phyloP scores from a whole-genome alignment of 2,329 filamentous ascomycete species.

The Westerdykella ornata region DNA sequence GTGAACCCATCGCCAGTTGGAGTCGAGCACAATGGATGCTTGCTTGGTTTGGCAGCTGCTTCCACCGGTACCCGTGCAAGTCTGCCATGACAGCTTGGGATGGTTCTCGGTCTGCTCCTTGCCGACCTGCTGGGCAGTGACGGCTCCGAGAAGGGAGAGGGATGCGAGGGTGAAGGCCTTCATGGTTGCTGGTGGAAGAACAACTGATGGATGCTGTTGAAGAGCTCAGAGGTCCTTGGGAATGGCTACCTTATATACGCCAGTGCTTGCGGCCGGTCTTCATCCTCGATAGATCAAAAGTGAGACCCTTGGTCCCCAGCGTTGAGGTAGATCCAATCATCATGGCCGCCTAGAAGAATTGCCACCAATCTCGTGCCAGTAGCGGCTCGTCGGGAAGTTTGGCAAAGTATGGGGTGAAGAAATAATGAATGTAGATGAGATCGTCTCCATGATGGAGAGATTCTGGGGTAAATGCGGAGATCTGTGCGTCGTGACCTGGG shows the following conservation, averaged over 20 bases:
- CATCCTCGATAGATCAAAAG: constrained; percentile 13
- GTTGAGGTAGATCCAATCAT: constrained; percentile 12
- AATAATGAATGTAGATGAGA: constrained; percentile 35
- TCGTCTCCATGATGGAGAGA: constrained; percentile 24
- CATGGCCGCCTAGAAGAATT: constrained; percentile 7
- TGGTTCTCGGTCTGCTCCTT: constrained; percentile 38
- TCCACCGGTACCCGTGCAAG: constrained; percentile 37
- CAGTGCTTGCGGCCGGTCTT: constrained; percentile 1
- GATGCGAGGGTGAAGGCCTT: constrained; percentile 36
- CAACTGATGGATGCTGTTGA: constrained; percentile 21
- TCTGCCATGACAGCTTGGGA: constrained; percentile 37
- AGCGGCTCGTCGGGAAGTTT: constrained; percentile 30
- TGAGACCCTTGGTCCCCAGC: constrained; percentile 15
- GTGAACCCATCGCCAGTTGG: constrained; percentile 49
- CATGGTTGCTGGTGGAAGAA: constrained; percentile 24
- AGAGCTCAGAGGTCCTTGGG: constrained; percentile 7
- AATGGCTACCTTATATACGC: constrained; percentile 25
- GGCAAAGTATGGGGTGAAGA: constrained; percentile 10
- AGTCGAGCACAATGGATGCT: constrained; percentile 38
- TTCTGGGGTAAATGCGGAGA: constrained; percentile 30
- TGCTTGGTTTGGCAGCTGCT: constrained; percentile 35
- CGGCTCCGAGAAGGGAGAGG: constrained; percentile 37
- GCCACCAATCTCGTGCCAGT: constrained; percentile 21
- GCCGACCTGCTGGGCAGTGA: constrained; percentile 40
- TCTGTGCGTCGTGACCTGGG: constrained; percentile 20